A percentile compares a stretch with the other conserved stretches of the same genome.
Conservation (phyloP, 2,329 filamentous ascomycete genomes). For the Mycocentrospora acerina region DNA sequence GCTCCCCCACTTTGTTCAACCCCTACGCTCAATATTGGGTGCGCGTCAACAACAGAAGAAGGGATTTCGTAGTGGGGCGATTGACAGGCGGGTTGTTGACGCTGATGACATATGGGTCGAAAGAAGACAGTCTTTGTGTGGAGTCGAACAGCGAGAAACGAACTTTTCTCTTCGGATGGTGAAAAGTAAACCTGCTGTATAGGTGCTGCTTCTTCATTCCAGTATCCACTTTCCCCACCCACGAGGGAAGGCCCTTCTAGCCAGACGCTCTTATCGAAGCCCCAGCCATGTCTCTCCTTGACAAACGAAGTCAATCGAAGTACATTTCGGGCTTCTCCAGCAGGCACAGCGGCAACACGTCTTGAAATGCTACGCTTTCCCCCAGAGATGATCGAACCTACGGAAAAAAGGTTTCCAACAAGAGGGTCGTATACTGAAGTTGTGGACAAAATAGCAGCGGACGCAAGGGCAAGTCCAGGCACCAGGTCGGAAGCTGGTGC, state of each 20-base stretch:
- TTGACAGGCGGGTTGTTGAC: conserved; percentile 9
- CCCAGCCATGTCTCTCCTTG: conserved; percentile 59
- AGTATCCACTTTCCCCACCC: conserved; percentile 53
- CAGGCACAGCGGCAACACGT: conserved; percentile 35
- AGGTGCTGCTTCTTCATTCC: conserved; percentile 56
- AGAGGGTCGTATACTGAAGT: conserved; percentile 42
- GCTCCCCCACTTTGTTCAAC: conserved; percentile 56
- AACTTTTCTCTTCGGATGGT: conserved; percentile 42
- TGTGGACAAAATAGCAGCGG: conserved; percentile 33
- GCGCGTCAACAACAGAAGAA: conserved; percentile 57
- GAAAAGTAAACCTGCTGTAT: conserved; percentile 59
- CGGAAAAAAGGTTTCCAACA: conserved; percentile 52
- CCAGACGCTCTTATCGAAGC: conserved; percentile 46
- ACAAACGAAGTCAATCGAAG: conserved; percentile 58
- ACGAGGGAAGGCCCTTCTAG: conserved; percentile 51
- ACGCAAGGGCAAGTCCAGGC: conserved; percentile 24
- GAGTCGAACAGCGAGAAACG: conserved; percentile 56
- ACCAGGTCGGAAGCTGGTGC: conserved; percentile 22
- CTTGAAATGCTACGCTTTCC: conserved; percentile 27
- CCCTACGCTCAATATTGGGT: conserved; percentile 57
- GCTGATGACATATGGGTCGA: conserved; percentile 31
- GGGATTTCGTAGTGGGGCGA: conserved; percentile 27
- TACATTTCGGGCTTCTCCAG: conserved; percentile 61
- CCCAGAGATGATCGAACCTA: conserved; percentile 58
- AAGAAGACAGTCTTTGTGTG: conserved; percentile 51